Evolutionary conservation across 352 stramenopile genomes (phyloP).

Genomic region (Phytophthora ohioensis): DNA sequence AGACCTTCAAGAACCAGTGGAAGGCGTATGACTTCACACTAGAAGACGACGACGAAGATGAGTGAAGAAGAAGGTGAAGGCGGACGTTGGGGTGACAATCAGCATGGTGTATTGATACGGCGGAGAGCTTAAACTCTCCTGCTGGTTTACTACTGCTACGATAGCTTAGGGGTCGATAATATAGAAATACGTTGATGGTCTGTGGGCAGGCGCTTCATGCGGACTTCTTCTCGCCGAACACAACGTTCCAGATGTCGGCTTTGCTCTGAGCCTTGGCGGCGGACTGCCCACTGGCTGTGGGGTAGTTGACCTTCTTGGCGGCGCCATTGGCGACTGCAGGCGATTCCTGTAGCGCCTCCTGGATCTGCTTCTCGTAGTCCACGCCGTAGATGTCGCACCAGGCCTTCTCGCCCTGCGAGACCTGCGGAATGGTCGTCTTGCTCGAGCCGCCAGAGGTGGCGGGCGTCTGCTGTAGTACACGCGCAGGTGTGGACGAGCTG

Average conservation of each 20-base stretch:
- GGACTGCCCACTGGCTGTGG: conserved; percentile 8
- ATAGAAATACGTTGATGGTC: conserved; percentile 38
- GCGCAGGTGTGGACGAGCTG: conserved; percentile 40
- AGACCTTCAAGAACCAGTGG: conserved; percentile 72
- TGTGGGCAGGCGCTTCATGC: conserved; percentile 9
- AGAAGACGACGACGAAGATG: conserved; percentile 33
- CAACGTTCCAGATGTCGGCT: conserved; percentile 62
- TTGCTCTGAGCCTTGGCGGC: conserved; percentile 38
- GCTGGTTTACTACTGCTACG: conserved; percentile 34
- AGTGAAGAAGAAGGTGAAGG: neutral
- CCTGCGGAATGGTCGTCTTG: conserved; percentile 28
- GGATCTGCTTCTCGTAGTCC: conserved; percentile 75
- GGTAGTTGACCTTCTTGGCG: conserved; percentile 43
- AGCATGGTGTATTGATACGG: conserved; percentile 40
- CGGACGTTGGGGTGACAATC: conserved; percentile 2
- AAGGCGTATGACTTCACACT: conserved; percentile 81
- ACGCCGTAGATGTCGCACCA: conserved; percentile 85
- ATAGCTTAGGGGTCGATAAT: conserved; percentile 45
- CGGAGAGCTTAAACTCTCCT: conserved; percentile 1
- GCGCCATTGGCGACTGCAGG: conserved; percentile 28
- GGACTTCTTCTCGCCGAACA: conserved; percentile 49
- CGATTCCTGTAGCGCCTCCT: conserved; percentile 65
- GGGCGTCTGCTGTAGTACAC: conserved; percentile 49
- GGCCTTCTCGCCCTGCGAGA: conserved; percentile 65
- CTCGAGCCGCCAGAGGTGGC: conserved; percentile 16